Percentiles rank a stretch among this genome's conserved stretches.
Evolutionary conservation across 2,329 filamentous ascomycete species (phyloP).

Genomic region (Aspergillus terreus): DNA sequence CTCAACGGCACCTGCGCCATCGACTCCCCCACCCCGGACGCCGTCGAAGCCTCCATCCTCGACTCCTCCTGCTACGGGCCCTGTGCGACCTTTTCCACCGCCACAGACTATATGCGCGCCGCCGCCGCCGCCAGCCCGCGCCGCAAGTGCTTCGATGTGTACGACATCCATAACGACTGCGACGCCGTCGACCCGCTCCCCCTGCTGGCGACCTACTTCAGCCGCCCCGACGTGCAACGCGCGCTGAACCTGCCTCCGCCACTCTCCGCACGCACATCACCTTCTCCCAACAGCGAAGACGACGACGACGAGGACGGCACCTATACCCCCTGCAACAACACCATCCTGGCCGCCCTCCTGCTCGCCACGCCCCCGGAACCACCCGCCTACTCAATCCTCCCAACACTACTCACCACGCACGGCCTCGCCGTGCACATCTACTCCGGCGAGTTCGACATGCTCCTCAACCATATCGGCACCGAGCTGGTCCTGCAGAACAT

Average conservation of each 20-base stretch:
- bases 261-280: not conserved
- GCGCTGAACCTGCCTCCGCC: conserved; percentile 25
- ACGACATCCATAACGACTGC: conserved; percentile 34
- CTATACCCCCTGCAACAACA: conserved; percentile 30
- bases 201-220: conserved; percentile 29
- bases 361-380: conserved; percentile 19
- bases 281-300: not conserved
- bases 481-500: conserved; percentile 39
- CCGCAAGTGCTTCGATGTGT: conserved; percentile 29
- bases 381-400: conserved; percentile 32
- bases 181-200: conserved; percentile 19
- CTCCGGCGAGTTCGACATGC: conserved; percentile 35
- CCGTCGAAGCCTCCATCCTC: conserved; percentile 26
- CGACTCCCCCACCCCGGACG: conserved; percentile 20
- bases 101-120: conserved; percentile 26
- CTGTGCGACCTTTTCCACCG: conserved; percentile 35
- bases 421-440: conserved; percentile 35
- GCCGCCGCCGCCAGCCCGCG: conserved; percentile 9
- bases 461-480: conserved; percentile 36
- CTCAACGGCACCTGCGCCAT: conserved; percentile 20
- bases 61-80: conserved; percentile 33
- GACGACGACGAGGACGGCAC: not conserved
- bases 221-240: conserved; percentile 30
- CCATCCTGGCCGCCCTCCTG: conserved; percentile 25
- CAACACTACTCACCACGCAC: conserved; percentile 26